phyloP scores from a whole-genome alignment of 768 basidiomycete species.

The Dioszegia crocea region DNA sequence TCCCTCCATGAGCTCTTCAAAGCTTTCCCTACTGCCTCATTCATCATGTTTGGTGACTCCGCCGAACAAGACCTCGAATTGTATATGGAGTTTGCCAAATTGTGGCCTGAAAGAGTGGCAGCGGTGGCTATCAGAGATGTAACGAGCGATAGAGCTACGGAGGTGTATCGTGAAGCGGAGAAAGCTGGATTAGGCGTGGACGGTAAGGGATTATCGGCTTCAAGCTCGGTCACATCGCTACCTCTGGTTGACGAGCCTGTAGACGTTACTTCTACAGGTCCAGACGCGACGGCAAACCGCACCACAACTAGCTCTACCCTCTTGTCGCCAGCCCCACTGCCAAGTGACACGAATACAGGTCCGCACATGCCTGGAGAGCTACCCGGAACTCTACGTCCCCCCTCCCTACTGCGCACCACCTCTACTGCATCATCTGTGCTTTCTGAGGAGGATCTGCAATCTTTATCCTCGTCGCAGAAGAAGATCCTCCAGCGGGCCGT shows the following conservation, averaged over 20 bases:
- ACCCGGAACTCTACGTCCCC: background rate
- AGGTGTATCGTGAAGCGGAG: conserved; percentile 6
- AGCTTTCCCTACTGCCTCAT: conserved; percentile 66
- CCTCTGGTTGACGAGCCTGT: background rate
- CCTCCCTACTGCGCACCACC: conserved; percentile 2
- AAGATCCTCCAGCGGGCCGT: conserved; percentile 15
- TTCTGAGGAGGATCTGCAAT: conserved; percentile 5
- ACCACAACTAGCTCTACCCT: background rate
- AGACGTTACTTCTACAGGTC: background rate
- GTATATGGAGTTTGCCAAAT: conserved; percentile 69
- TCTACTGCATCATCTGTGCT: conserved; percentile 5
- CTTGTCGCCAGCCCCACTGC: no score
- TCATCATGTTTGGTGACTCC: conserved; percentile 83
- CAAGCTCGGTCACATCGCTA: background rate
- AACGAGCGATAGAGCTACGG: conserved; percentile 40
- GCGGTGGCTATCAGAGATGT: conserved; percentile 83
- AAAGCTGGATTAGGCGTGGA: background rate
- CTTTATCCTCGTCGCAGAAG: conserved; percentile 12
- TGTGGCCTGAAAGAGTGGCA: conserved; percentile 62
- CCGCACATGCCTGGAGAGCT: conserved; percentile 6
- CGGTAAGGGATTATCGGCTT: background rate
- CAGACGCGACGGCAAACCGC: background rate
- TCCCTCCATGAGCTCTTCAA: conserved; percentile 71
- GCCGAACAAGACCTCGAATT: conserved; percentile 95
- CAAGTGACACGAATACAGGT: background rate